Evolutionary conservation across 2,329 filamentous ascomycete genomes (phyloP).

Genomic region (Pezicula rhizophila): DNA sequence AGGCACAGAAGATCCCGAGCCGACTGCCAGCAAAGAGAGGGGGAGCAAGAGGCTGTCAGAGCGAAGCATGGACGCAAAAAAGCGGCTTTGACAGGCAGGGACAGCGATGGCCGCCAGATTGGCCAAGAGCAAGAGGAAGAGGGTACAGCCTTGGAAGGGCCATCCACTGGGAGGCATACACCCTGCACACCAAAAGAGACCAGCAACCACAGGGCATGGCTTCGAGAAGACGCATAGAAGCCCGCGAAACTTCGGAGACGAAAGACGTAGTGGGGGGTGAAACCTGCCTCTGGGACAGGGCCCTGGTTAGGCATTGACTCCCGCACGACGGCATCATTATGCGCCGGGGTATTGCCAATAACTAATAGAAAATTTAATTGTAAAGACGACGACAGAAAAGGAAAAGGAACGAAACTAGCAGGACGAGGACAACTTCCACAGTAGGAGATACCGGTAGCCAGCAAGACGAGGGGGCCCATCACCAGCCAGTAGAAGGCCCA

Average conservation of each 20-base stretch:
- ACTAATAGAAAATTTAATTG: too few species aligned
- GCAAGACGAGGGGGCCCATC: too few species aligned
- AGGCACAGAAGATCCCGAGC: constrained; percentile 18
- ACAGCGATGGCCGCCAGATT: constrained; percentile 1
- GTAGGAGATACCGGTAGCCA: too few species aligned
- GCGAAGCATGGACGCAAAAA: constrained; percentile 8
- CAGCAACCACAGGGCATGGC: constrained; percentile 12
- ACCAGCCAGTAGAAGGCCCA: not conserved
- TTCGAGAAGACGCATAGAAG: constrained; percentile 22
- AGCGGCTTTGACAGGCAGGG: constrained; percentile 10
- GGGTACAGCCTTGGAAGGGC: not conserved
- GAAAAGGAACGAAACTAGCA: too few species aligned
- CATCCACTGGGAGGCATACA: not conserved
- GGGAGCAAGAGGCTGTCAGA: not conserved
- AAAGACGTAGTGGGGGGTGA: constrained; percentile 6
- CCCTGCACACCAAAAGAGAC: not conserved
- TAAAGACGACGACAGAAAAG: too few species aligned
- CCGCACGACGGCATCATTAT: not conserved
- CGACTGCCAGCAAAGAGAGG: constrained; percentile 2
- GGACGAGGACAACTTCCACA: too few species aligned
- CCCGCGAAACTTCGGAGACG: constrained; percentile 14
- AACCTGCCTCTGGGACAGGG: not conserved
- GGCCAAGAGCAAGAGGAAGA: not conserved
- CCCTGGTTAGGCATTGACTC: not conserved
- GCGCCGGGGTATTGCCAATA: not conserved